Conservation (phyloP, 2,329 filamentous ascomycete genomes). For the Massarina eburnea region DNA sequence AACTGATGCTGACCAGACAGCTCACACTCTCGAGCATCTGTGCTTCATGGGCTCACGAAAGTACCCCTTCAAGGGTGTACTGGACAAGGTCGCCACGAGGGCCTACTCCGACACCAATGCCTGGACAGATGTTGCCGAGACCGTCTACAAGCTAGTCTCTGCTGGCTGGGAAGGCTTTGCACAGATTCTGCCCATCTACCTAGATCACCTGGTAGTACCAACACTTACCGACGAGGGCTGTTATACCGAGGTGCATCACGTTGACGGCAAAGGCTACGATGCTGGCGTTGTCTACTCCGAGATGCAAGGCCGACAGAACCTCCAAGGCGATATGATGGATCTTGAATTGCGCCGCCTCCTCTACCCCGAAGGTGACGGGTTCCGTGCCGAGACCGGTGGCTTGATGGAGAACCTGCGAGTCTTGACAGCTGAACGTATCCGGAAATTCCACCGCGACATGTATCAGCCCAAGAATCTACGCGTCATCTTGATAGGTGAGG, state of each 20-base stretch:
- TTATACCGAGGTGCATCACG: conserved; percentile 93
- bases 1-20: conserved; percentile 18
- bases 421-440: conserved; percentile 84
- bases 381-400: conserved; percentile 96
- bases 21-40: conserved; percentile 56
- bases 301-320: conserved; percentile 95
- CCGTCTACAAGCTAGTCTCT: conserved; percentile 91
- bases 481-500: conserved; percentile 86
- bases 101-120: conserved; percentile 95
- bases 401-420: conserved; percentile 91
- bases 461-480: conserved; percentile 97
- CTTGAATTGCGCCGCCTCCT: conserved; percentile 75
- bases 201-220: conserved; percentile 90
- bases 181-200: conserved; percentile 88
- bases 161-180: conserved; percentile 97
- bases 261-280: conserved; percentile 91
- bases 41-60: conserved; percentile 76
- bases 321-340: conserved; percentile 82
- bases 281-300: conserved; percentile 97
- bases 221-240: conserved; percentile 91
- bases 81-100: conserved; percentile 90
- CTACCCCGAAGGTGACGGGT: conserved; percentile 88
- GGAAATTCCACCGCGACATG: conserved; percentile 94
- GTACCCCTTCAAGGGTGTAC: conserved; percentile 90
- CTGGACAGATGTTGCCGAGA: conserved; percentile 96